Percentiles rank a stretch among this genome's conserved stretches.
Evolutionary conservation across 148 eudicot genomes (phyloP).

Genomic region (Camellia japonica): DNA sequence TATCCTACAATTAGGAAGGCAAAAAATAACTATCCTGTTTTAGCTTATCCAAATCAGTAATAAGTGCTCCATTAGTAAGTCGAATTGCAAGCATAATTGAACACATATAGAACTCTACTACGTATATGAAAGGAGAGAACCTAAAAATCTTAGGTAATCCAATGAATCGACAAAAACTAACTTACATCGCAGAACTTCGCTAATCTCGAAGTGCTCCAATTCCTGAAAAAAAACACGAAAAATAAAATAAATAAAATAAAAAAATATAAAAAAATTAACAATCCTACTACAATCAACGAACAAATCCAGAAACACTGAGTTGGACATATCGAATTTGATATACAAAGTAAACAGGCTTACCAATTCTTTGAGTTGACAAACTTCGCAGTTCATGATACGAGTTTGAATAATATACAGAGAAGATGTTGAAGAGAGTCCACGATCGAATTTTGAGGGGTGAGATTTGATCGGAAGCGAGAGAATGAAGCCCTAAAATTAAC

Average conservation of each 20-base stretch:
- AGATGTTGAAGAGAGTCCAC: not conserved
- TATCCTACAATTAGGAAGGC: not conserved
- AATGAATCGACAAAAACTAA: slow-evolving; percentile 1
- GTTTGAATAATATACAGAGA: not conserved
- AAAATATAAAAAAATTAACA: not conserved
- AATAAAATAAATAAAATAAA: too few relatives aligned
- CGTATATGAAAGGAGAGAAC: not conserved
- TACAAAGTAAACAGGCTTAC: slow-evolving; percentile 30
- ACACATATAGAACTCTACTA: not conserved
- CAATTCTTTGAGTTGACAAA: slow-evolving; percentile 93
- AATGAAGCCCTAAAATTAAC: not conserved
- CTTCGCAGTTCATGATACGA: slow-evolving; percentile 79
- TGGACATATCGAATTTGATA: not conserved
- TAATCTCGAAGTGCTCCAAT: slow-evolving; percentile 85
- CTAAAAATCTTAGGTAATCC: not conserved
- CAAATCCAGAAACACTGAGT: too few relatives aligned
- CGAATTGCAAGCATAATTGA: not conserved
- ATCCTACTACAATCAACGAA: too few relatives aligned
- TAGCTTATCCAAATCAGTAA: not conserved
- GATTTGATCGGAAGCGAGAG: not conserved
- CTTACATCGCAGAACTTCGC: slow-evolving; percentile 92
- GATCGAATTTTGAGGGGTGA: not conserved
- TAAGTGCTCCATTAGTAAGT: not conserved
- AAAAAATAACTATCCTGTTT: too few relatives aligned
- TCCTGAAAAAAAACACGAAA: slow-evolving; percentile 45